A percentile compares a stretch with the other conserved stretches of the same genome.
phyloP scores from a whole-genome alignment of 768 basidiomycete species.

The Daedalea quercina region DNA sequence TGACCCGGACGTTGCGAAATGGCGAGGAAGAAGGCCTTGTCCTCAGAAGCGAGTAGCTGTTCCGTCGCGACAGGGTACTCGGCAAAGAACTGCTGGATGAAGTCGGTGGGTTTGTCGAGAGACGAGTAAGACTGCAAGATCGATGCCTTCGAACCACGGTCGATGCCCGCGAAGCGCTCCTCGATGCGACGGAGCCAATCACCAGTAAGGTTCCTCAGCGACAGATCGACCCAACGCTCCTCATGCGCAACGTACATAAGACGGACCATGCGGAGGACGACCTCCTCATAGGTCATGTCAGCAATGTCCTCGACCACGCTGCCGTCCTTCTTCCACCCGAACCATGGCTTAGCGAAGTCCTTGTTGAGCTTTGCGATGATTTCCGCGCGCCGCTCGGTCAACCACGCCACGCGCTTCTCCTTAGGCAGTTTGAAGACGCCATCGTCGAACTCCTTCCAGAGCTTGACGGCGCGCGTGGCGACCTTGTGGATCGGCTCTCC shows the following conservation, averaged over 20 bases:
- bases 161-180: constrained; percentile 90
- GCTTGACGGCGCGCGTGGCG: constrained; percentile 91
- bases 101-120: constrained; percentile 75
- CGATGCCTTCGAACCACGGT: constrained; percentile 72
- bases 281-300: constrained; percentile 99
- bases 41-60: constrained; percentile 89
- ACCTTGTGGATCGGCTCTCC: constrained; percentile 99
- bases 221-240: constrained; percentile 88
- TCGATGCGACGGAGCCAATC: constrained; percentile 97
- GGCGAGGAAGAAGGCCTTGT: constrained; percentile 91
- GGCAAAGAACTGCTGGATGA: constrained; percentile 79
- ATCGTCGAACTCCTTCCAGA: constrained; percentile 99
- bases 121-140: constrained; percentile 76
- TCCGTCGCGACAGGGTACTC: constrained; percentile 75
- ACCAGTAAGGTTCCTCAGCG: constrained; percentile 87
- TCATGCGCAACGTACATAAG: constrained; percentile 94
- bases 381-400: constrained; percentile 80
- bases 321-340: constrained; percentile 93
- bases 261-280: constrained; percentile 82
- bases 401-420: constrained; percentile 90
- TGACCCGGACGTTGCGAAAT: constrained; percentile 95
- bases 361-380: constrained; percentile 88
- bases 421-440: constrained; percentile 92
- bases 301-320: constrained; percentile 76
- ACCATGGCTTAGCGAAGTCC: constrained; percentile 97